Base-by-base conservation (phyloP, 169 alveolate species). In the Plasmodium inui region DNA sequence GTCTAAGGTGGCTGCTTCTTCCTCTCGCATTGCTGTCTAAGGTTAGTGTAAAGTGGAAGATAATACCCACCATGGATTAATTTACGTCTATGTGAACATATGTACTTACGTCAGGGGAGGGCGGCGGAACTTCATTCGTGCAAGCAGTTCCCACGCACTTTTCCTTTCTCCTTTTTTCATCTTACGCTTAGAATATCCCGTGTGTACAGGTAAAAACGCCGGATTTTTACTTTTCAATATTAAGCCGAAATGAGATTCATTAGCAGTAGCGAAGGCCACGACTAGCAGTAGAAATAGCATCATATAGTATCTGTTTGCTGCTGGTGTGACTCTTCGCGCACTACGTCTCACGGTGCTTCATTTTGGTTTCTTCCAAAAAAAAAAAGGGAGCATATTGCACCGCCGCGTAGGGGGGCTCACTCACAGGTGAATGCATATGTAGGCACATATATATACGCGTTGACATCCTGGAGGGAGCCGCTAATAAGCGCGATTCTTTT, bases 211-310 rank as follows among this genome's bases (percentile, higher is more conserved):
- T 53, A 88, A 19, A 67, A 88, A 88, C 32, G 94, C 86, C 10
- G 81, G 94, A 4, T 22, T 78, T 88, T 50, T 88, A 8, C 53
- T 76, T 78, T 67, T 80, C 74, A 80, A 44, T 22, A 78, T 88
- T 88, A 88, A 57, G 53, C 89, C 81, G 34, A 78, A 88, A 57
- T 41, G 44, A 28, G 83, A 88, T 57, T 78, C 3, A 30, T 28
- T 55, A 76, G 37, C 41, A 67, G 37, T 57, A 37, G 82, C 70
- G 26, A 61, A 78, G 67, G 72, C 70, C 73, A 88, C 50, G 44
- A 88, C 57, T 41, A 78, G 82, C 57, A 88, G 81, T 67, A 78
- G 72, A 37, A 88, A 78, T 88, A 57, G 79, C 94, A 88, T 88
- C 82, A 88, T 88, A 79, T 88, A 37, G 46, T 83, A 83, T 8